phyloP scores from a whole-genome alignment of 495 filamentous ascomycete genomes.

The Podospora anserina region DNA sequence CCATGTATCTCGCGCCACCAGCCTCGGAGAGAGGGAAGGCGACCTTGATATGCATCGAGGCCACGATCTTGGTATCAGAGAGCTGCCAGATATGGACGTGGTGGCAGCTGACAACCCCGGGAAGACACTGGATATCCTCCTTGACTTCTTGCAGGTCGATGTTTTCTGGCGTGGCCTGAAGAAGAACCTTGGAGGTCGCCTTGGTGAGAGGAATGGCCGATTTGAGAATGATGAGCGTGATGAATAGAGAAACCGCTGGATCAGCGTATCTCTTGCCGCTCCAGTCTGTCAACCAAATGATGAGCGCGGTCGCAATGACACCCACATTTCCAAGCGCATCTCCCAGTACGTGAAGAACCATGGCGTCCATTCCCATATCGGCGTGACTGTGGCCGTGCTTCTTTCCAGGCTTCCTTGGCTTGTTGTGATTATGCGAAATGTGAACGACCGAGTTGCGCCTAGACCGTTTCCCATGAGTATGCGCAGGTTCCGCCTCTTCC shows the following conservation, averaged over 20 bases:
- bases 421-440: conserved; percentile 72
- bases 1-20: conserved; percentile 81
- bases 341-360: conserved; percentile 93
- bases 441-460: conserved; percentile 50
- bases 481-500: conserved; percentile 27
- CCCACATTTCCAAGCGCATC: conserved; percentile 97
- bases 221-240: conserved; percentile 88
- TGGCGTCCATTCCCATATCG: conserved; percentile 97
- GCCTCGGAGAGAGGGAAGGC: conserved; percentile 66
- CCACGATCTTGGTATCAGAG: conserved; percentile 86
- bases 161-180: conserved; percentile 86
- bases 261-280: conserved; percentile 72
- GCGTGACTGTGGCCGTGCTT: conserved; percentile 70
- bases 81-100: conserved; percentile 98
- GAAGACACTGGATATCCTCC: conserved; percentile 79
- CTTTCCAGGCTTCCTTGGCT: conserved; percentile 63
- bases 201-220: conserved; percentile 91
- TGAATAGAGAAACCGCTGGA: conserved; percentile 89
- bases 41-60: conserved; percentile 88
- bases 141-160: conserved; percentile 88
- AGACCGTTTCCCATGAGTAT: conserved; percentile 25
- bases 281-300: conserved; percentile 82
- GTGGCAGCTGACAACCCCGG: conserved; percentile 83
- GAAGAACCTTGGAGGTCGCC: conserved; percentile 87
- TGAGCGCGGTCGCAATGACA: conserved; percentile 85